Evolutionary conservation across 2,329 filamentous ascomycete genomes (phyloP).

Genomic region (Calonectria crousiana): DNA sequence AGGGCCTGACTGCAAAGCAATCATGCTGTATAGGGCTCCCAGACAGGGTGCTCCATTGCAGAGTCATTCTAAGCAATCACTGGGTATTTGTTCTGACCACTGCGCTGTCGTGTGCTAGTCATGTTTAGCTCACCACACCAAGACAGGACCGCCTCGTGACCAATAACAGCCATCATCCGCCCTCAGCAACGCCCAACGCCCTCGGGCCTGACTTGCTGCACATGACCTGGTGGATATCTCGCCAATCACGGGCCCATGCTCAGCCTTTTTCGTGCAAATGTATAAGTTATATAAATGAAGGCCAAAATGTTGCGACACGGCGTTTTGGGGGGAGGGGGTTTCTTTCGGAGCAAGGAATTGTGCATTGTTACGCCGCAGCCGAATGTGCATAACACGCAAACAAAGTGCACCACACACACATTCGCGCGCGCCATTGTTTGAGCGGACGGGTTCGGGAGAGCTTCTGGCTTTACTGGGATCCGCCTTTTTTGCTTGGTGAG

Average conservation of each 20-base stretch:
- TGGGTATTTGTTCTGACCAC: conserved; percentile 12
- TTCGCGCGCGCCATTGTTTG: background rate
- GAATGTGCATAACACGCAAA: background rate
- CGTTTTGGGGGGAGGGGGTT: background rate
- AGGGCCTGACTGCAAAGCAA: conserved; percentile 37
- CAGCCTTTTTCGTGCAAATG: background rate
- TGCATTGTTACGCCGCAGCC: conserved; percentile 10
- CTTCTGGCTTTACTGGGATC: background rate
- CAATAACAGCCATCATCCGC: conserved; percentile 13
- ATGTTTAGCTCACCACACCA: conserved; percentile 19
- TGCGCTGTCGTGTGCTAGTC: conserved; percentile 12
- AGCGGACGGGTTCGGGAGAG: background rate
- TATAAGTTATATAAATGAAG: conserved; percentile 14
- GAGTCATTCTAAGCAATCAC: conserved; percentile 21
- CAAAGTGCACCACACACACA: background rate
- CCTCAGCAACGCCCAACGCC: conserved; percentile 4
- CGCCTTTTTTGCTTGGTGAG: background rate
- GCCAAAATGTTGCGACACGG: background rate
- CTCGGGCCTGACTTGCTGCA: conserved; percentile 21
- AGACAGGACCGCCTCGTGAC: conserved; percentile 22
- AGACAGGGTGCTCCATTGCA: background rate
- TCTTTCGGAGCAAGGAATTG: conserved; percentile 5
- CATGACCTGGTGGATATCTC: conserved; percentile 19
- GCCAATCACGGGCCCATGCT: conserved; percentile 14
- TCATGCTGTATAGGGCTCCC: conserved; percentile 24